A percentile compares a stretch with the other conserved stretches of the same genome.
phyloP scores from a whole-genome alignment of 1,284 basidiomycete genomes.

The Cryptococcus jaspeensis region DNA sequence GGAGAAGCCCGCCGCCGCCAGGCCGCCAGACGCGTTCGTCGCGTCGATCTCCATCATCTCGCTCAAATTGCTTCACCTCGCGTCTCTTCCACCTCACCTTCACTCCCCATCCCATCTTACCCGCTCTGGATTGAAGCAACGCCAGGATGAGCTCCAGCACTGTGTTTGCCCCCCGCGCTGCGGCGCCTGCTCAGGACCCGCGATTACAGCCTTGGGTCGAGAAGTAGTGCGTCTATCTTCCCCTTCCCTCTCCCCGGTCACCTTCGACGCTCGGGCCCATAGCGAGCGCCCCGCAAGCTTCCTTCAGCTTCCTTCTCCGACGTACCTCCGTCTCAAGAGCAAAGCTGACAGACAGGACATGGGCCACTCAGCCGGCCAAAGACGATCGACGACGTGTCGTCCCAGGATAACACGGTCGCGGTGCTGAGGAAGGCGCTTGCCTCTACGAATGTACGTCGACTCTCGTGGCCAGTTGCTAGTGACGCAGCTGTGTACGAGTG shows the following conservation, averaged over 20 bases:
- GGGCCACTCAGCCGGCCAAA: slow-evolving; percentile 74
- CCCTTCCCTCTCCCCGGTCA: background rate
- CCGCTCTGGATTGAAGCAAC: no score
- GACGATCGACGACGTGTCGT: slow-evolving; percentile 95
- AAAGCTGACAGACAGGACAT: no score
- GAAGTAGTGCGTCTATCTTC: slow-evolving; percentile 70
- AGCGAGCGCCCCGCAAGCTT: no score
- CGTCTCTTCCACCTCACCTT: background rate
- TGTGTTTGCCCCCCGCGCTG: slow-evolving; percentile 22
- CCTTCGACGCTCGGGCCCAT: no score
- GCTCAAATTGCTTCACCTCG: background rate
- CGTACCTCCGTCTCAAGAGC: no score
- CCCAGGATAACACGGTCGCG: slow-evolving; percentile 93
- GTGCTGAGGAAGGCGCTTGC: slow-evolving; percentile 87
- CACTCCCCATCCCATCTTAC: slow-evolving; percentile 17
- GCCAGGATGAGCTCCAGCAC: no score
- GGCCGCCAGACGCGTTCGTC: no score
- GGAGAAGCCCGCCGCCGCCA: no score
- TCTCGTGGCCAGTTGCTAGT: background rate
- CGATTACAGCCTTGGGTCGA: slow-evolving; percentile 92
- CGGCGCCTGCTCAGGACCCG: slow-evolving; percentile 53
- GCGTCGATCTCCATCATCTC: no score
- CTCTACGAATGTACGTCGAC: slow-evolving; percentile 75
- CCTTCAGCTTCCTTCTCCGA: background rate
- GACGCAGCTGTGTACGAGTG: no score